A percentile compares a stretch with the other conserved stretches of the same genome.
Conservation (phyloP, 2,329 filamentous ascomycete genomes). For the Akanthomyces lecanii region DNA sequence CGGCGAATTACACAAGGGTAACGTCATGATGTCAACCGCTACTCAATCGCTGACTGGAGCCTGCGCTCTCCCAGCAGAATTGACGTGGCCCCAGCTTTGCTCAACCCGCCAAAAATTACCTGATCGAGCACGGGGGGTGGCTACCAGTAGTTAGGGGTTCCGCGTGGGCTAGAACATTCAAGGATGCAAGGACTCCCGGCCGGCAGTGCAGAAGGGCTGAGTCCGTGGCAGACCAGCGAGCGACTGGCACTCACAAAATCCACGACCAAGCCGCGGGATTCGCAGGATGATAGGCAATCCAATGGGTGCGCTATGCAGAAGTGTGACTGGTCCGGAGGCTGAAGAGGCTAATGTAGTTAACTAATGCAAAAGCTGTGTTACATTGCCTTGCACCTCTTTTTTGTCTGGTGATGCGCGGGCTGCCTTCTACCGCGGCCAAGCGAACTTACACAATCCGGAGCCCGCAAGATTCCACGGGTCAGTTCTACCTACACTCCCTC, state of each 20-base stretch:
- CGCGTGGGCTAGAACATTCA: neutral
- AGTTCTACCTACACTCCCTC: neutral
- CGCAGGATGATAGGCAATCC: neutral
- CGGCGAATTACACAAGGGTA: neutral
- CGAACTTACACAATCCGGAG: neutral
- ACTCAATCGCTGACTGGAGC: neutral
- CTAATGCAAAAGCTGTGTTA: neutral
- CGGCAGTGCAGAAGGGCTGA: constrained; percentile 8
- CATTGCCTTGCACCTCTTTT: neutral
- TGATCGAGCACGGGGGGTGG: constrained; percentile 5
- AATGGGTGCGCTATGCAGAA: neutral
- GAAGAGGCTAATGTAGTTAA: neutral
- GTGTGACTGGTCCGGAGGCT: neutral
- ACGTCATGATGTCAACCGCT: neutral
- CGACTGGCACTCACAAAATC: neutral
- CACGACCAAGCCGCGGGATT: constrained; percentile 4
- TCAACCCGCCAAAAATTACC: constrained; percentile 16
- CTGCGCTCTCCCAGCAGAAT: neutral
- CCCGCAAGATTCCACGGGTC: neutral
- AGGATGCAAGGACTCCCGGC: constrained; percentile 1
- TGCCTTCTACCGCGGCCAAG: neutral
- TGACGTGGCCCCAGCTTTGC: neutral
- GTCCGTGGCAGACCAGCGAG: neutral
- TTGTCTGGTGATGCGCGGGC: neutral
- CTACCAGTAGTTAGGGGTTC: neutral